A percentile compares a stretch with the other conserved stretches of the same genome.
Conservation (phyloP, 306 rosid genomes). For the Abrus pulchellus region DNA sequence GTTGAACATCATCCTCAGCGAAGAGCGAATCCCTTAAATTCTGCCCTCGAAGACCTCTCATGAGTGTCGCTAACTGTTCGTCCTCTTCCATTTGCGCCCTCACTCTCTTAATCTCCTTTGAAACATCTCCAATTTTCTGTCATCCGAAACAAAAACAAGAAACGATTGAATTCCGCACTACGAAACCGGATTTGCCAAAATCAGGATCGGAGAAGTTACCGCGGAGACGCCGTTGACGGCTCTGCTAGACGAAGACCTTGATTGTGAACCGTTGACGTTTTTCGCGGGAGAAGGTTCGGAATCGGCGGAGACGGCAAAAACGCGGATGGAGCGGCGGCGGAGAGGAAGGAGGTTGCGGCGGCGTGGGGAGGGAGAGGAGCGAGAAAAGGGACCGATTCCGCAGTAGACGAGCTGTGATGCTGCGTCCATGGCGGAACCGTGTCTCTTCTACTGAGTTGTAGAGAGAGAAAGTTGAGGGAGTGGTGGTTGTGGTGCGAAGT, state of each 20-base stretch:
- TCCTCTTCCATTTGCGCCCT: conserved; percentile 98
- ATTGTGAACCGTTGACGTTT: conserved; percentile 59
- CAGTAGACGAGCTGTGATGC: conserved; percentile 71
- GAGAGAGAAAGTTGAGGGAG: conserved; percentile 34
- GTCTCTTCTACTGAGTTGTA: neutral
- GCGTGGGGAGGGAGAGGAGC: conserved; percentile 47
- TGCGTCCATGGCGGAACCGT: conserved; percentile 73
- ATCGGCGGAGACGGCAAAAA: conserved; percentile 74
- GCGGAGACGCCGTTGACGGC: conserved; percentile 75
- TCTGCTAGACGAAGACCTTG: conserved; percentile 61
- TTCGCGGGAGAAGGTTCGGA: conserved; percentile 62
- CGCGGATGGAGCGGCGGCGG: conserved; percentile 61
- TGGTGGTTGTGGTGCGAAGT: neutral
- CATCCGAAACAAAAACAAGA: conserved; percentile 6
- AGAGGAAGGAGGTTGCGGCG: conserved; percentile 41
- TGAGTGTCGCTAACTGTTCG: conserved; percentile 86
- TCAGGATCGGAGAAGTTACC: conserved; percentile 54
- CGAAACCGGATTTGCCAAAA: neutral
- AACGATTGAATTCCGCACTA: neutral
- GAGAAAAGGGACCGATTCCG: conserved; percentile 66
- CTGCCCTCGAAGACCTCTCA: conserved; percentile 97
- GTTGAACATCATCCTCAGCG: conserved; percentile 84
- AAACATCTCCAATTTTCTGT: conserved; percentile 93
- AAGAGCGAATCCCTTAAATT: conserved; percentile 82
- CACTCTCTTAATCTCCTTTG: conserved; percentile 91